Base-by-base conservation (phyloP, 441 rosid genomes). In the Hypseocharis bilobata region DNA sequence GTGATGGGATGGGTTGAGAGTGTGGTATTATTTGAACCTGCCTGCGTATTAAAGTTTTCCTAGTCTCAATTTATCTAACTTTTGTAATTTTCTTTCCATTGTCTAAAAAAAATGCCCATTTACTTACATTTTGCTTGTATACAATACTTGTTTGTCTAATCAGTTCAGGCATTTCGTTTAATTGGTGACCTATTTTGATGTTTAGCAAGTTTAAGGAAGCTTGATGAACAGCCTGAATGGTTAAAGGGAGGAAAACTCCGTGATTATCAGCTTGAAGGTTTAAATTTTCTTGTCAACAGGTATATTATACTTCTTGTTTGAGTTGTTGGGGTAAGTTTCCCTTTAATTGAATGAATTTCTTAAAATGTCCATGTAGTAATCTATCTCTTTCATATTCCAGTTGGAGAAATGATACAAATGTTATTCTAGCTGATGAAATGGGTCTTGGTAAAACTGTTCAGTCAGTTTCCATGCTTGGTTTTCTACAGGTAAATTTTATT, bases 401-500 rank as follows among this genome's bases (percentile, higher is more conserved):
- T 80, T 95, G 99, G 99, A 86, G 96, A 78, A 95, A 92, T 82
- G 98, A 92, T 77, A 95, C 99, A 22, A 95, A 95, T 84, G 99
- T 95, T 73, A 95, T 95, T 77, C 84, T 92, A 81, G 99, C 99
- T 72, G 99, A 95, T 75, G 99, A 95, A 78, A 95, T 95, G 99
- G 99, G 99, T 79, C 99, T 95, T 68, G 99, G 99, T 65, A 95
- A 95, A 85, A 95, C 99, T 70, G 97, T 95, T 68, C 99, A 95
- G 86, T 95, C 99, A 26, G 93, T 95, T 60, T 95, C 99, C 17
- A 89, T 95, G 99, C 96, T 95, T 66, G 99, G 99, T 63, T 95
- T 95, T 70, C 77, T 95, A 74, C 99, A 89, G 99, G 99, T 95
- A 67, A 68, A 20, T 59, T 71, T 22, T 20, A 23, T 60, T 27